Conservation (phyloP, 495 filamentous ascomycete species). For the Aspergillus carlsbadensis region DNA sequence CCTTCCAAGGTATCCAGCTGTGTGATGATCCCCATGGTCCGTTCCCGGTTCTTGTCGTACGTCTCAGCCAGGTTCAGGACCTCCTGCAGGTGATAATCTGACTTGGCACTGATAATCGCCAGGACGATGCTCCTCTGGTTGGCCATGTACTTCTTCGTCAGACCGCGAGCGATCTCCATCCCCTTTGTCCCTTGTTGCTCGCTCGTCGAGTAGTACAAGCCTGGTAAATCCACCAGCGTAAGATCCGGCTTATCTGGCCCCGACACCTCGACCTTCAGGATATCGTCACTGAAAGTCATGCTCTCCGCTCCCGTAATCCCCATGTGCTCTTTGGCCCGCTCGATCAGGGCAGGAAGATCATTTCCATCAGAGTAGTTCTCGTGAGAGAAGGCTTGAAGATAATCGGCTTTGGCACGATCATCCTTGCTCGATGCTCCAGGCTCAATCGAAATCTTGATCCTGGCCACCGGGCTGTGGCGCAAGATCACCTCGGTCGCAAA, state of each 20-base stretch:
- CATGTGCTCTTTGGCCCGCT: conserved; percentile 52
- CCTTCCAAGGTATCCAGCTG: conserved; percentile 48
- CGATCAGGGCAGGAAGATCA: conserved; percentile 42
- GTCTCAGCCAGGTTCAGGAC: conserved; percentile 43
- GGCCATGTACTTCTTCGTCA: conserved; percentile 55
- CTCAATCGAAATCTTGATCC: conserved; percentile 45
- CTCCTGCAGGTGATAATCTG: conserved; percentile 48
- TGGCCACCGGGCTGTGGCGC: conserved; percentile 26
- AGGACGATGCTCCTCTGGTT: conserved; percentile 51
- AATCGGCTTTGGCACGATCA: conserved; percentile 12
- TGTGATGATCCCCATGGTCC: conserved; percentile 52
- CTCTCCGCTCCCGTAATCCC: conserved; percentile 31
- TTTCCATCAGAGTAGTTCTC: conserved; percentile 21
- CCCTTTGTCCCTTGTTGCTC: conserved; percentile 29
- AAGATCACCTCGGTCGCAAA: conserved; percentile 67
- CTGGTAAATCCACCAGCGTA: conserved; percentile 67
- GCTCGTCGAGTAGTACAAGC: conserved; percentile 51
- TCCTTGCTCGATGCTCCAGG: conserved; percentile 29
- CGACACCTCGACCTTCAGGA: conserved; percentile 62
- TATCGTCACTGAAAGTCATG: conserved; percentile 56
- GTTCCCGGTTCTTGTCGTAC: conserved; percentile 38
- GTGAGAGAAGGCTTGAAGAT: conserved; percentile 10
- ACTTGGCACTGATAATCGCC: conserved; percentile 51
- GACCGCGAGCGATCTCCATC: conserved; percentile 45
- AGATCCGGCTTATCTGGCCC: conserved; percentile 60